Base-by-base conservation (phyloP, 2,329 filamentous ascomycete genomes). In the Penicillium sp. region DNA sequence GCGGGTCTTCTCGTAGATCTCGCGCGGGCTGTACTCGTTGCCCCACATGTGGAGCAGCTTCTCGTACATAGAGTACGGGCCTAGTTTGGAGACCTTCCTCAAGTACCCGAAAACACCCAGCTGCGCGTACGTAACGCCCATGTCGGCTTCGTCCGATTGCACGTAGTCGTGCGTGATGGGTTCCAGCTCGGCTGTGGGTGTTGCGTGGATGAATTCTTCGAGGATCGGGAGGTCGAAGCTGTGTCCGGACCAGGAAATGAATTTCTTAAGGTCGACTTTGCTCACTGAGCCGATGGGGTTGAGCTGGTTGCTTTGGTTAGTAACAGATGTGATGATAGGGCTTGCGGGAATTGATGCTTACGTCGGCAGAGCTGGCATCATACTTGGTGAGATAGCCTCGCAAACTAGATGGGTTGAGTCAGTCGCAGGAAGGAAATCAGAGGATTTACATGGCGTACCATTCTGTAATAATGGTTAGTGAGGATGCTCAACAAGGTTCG, bases 221-320 rank as follows among this genome's bases (percentile, higher is more conserved):
- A 91, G 80, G 51, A 88, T 83, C 0, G 86, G 85, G 1, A 92
- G 72, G 5, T 81, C 71, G 66, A 89, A 90, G 35, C 80, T 74
- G 18, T 69, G 74, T 50, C 78, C 72, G 2, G 85, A 82, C 80
- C 84, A 91, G n/a, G 74, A 76, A 57, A 91, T 88, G 74, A 92
- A 91, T 10, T 81, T 74, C 70, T 89, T 89, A 1, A 90, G 76
- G 63, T 92, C 89, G 2, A 79, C 84, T 71, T 90, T 91, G 55
- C 77, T 80, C 55, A 86, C 83, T 11, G 73, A 73, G 24, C 79
- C 75, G 55, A 76, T 75, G 8, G 69, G 73, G 57, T 72, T 74
- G 32, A 69, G 73, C 49, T 51, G 20, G 18, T 26, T 34, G 29
- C 11, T 44, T 44, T 20, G 16, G 31, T 51, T 35, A 51, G 49